phyloP scores from a whole-genome alignment of 2,329 filamentous ascomycete genomes.

The Arthrinium phaeospermum region DNA sequence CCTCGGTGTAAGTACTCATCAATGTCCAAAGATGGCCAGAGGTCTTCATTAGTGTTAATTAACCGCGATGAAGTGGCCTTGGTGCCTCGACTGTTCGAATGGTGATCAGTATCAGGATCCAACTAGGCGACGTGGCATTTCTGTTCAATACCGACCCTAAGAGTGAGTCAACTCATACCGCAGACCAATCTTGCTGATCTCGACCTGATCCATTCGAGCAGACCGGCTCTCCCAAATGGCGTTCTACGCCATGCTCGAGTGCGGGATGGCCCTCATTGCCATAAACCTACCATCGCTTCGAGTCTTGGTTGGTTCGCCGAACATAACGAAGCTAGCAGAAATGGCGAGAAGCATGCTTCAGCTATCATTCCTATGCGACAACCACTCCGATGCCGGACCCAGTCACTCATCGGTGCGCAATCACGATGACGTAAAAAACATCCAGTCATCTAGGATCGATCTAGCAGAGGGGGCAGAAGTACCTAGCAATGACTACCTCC shows the following conservation, averaged over 20 bases:
- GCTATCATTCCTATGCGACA: too few species aligned
- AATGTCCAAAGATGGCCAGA: too few species aligned
- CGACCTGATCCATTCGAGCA: background rate
- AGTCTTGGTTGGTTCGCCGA: background rate
- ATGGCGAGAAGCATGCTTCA: background rate
- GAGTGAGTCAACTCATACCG: background rate
- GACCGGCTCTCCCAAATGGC: background rate
- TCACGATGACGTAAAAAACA: too few species aligned
- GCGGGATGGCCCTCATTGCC: background rate
- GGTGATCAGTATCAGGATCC: background rate
- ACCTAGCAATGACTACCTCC: background rate
- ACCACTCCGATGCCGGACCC: too few species aligned
- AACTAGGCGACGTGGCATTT: background rate
- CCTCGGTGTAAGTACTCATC: too few species aligned
- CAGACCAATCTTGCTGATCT: background rate
- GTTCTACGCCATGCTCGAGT: background rate
- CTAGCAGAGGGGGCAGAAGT: background rate
- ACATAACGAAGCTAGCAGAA: background rate
- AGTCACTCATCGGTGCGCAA: too few species aligned
- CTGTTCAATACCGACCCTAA: background rate
- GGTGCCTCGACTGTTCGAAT: background rate
- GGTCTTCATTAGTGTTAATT: too few species aligned
- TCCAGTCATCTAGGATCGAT: background rate
- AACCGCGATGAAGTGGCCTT: too few species aligned
- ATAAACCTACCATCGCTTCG: background rate